Evolutionary conservation across 108 stramenopile genomes (phyloP).

Genomic region (Heterococcus sp.): DNA sequence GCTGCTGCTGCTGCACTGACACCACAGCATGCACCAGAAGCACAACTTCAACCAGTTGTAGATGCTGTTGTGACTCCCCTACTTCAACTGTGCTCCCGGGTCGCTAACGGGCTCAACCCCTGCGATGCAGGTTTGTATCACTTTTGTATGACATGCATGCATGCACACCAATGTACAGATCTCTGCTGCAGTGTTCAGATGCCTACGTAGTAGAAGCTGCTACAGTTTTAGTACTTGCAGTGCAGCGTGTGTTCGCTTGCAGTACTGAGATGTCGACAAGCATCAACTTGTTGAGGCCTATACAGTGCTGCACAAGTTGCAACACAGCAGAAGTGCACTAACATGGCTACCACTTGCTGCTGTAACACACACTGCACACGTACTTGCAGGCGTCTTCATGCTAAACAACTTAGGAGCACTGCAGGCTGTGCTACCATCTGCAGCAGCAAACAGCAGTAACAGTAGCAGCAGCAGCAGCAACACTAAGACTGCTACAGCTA

Average conservation of each 20-base stretch:
- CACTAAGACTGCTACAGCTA: background rate
- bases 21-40: background rate
- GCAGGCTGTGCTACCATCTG: background rate
- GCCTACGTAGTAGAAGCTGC: too few relatives aligned
- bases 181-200: too few relatives aligned
- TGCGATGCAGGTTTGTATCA: background rate
- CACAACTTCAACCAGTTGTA: background rate
- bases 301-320: background rate
- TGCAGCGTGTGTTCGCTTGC: too few relatives aligned
- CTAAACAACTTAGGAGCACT: slow-evolving; percentile 29
- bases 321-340: too few relatives aligned
- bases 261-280: too few relatives aligned
- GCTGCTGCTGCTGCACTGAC: background rate
- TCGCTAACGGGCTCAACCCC: background rate
- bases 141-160: too few relatives aligned
- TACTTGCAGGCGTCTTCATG: slow-evolving; percentile 35
- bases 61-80: background rate
- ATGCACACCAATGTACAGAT: too few relatives aligned
- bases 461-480: slow-evolving; percentile 1
- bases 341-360: too few relatives aligned
- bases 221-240: background rate
- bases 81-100: background rate
- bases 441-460: background rate
- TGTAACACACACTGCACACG: background rate
- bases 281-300: too few relatives aligned